Conservation (phyloP, 257 asterid genomes). For the Echites panduratus region DNA sequence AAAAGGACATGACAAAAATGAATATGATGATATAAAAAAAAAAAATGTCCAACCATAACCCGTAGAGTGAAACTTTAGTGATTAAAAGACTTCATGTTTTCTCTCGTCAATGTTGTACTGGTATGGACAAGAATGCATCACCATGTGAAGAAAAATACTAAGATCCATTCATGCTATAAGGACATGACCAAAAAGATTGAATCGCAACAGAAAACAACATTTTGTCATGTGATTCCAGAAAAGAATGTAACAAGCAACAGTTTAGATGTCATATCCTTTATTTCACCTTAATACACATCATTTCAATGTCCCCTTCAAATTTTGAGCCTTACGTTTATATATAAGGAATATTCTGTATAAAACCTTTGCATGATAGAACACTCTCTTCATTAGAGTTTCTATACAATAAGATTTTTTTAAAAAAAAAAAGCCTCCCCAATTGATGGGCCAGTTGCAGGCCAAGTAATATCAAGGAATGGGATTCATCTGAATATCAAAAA, state of each 20-base stretch:
- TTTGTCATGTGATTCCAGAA: background rate
- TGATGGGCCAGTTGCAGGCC: background rate
- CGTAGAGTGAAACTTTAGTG: background rate
- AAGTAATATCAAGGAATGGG: background rate
- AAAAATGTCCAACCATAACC: background rate
- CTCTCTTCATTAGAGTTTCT: background rate
- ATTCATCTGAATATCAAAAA: background rate
- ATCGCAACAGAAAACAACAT: background rate
- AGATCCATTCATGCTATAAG: background rate
- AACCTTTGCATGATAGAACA: background rate
- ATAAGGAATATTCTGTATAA: background rate
- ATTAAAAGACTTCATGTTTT: background rate
- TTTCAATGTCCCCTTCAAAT: background rate
- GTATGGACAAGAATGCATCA: background rate
- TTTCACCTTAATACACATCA: background rate
- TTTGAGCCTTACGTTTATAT: background rate
- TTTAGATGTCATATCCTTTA: background rate
- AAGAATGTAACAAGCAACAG: background rate
- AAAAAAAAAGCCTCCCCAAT: background rate
- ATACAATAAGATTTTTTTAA: background rate
- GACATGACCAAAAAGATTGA: background rate
- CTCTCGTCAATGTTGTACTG: no score
- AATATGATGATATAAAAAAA: background rate
- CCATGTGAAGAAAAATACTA: background rate
- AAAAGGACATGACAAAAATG: background rate